Base-by-base conservation (phyloP, 345 rosid species). In the Litchi chinensis region DNA sequence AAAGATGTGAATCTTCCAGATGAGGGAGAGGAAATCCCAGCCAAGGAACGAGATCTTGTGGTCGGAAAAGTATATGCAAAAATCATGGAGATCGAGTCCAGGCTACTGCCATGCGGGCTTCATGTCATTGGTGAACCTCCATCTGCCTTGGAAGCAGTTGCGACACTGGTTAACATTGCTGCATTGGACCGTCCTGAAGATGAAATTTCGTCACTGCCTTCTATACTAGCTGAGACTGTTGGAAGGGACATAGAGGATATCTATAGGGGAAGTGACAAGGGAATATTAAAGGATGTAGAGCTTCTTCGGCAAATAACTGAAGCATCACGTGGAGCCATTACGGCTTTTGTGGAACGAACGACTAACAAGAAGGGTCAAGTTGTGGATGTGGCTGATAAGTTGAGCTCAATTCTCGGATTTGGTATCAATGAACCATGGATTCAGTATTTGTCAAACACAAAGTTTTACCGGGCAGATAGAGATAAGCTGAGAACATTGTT, bases 61-160 rank as follows among this genome's bases (percentile, higher is more conserved):
- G 97, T 96, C 73, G 99, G 99, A 22, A 96, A 91, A 80, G 97
- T 96, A 13, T 96, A 96, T 79, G 89, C 99, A 81, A 96, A 96
- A 92, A 96, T 96, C 76, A 96, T 96, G 99, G 99, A 96, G 86
- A 94, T 96, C 3, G 98, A 96, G 82, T 94, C 99, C 65, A 89
- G 99, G 66, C 97, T 96, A 62, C 77, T 96, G 74, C 98, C 99
- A 0, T 96, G 99, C 50, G 99, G 99, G 59, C 99, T 96, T 76
- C 99, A 96, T 22, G 86, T 96, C 75, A 93, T 96, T 48, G 98
- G 99, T 68, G 99, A 96, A 89, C 99, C 99, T 70, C 99, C 99
- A 41, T 90, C 99, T 0, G 97, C 99, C 16, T 76, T 94, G 92
- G 99, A 96, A 88, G 99, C 98, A 26, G 90, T 96, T 76, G 99